Conservation (phyloP, 192 early-diverging fungal species). For the Piromyces finnis region DNA sequence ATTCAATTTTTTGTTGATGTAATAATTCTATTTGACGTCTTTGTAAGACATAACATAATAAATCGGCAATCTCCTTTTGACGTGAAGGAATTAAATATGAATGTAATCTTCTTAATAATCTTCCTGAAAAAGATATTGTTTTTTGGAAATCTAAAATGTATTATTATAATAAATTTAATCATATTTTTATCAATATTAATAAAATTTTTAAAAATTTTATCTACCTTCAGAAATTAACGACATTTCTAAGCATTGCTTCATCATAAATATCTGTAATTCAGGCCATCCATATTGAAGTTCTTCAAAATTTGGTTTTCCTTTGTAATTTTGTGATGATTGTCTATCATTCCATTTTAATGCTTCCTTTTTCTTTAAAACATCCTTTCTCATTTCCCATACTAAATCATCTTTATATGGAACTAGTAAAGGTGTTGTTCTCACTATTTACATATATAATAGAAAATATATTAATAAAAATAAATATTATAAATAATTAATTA, state of each 20-base stretch:
- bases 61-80: background rate
- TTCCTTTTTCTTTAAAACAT: slow-evolving; percentile 18
- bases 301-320: background rate
- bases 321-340: background rate
- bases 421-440: background rate
- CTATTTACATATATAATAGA: too few species aligned
- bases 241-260: slow-evolving; percentile 35
- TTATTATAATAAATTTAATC: too few species aligned
- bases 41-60: background rate
- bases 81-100: background rate
- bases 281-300: slow-evolving; percentile 49
- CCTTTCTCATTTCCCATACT: slow-evolving; percentile 21
- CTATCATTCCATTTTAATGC: background rate
- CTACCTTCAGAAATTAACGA: background rate
- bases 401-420: slow-evolving; percentile 1
- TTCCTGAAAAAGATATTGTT: background rate
- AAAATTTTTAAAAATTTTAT: too few species aligned
- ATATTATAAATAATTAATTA: background rate
- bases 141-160: background rate
- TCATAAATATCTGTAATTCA: slow-evolving; percentile 51
- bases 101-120: background rate
- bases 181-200: too few species aligned
- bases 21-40: background rate
- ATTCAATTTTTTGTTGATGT: background rate
- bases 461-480: background rate